Evolutionary conservation across 345 rosid genomes (phyloP).

Genomic region (Eucalyptus pauciflora): DNA sequence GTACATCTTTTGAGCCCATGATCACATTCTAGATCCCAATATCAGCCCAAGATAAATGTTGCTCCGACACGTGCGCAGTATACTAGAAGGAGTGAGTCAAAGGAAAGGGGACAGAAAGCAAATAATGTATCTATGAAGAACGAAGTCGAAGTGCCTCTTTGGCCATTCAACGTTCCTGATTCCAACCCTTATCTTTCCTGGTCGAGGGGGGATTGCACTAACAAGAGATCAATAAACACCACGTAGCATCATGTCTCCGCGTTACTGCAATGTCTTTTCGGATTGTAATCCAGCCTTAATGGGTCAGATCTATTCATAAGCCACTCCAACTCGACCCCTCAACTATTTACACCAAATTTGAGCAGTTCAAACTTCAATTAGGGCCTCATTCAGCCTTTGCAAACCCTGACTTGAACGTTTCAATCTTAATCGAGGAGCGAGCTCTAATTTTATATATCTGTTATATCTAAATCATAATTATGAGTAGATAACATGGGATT

Average conservation of each 20-base stretch:
- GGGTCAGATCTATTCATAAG: background rate
- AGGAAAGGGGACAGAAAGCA: background rate
- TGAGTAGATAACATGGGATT: background rate
- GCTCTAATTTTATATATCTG: background rate
- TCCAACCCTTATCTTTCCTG: background rate
- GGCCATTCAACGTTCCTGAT: background rate
- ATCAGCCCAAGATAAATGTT: background rate
- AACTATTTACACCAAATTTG: background rate
- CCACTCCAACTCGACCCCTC: fast-evolving
- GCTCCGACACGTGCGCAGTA: background rate
- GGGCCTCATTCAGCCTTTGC: background rate
- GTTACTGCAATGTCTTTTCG: background rate
- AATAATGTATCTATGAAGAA: background rate
- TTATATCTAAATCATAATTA: background rate
- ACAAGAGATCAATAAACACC: background rate
- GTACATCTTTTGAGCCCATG: background rate
- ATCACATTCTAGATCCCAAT: background rate
- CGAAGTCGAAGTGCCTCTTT: background rate
- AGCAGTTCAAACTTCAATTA: background rate
- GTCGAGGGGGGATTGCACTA: background rate
- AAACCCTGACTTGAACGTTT: background rate
- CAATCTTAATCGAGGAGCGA: background rate
- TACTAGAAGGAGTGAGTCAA: background rate
- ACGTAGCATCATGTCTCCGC: background rate
- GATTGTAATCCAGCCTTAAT: background rate